Evolutionary conservation across 306 rosid species (phyloP).

Genomic region (Cucurbita moschata): DNA sequence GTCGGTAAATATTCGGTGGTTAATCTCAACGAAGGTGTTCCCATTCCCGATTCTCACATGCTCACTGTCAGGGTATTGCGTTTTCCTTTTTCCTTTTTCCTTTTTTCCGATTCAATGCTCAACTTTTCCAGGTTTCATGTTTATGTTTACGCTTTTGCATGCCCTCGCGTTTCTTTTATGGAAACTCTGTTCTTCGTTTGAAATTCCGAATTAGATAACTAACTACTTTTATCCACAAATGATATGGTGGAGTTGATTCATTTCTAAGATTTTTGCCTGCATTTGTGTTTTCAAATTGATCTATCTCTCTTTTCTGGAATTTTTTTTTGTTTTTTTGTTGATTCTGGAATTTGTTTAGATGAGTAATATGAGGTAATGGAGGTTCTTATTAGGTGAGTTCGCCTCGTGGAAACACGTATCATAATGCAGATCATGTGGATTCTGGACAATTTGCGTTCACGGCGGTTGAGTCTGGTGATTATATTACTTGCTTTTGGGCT

Average conservation of each 20-base stretch:
- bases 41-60: conserved; percentile 48
- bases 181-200: neutral
- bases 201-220: neutral
- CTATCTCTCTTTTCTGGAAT: neutral
- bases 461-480: conserved; percentile 64
- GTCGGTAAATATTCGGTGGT: conserved; percentile 59
- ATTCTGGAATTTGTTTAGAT: conserved; percentile 7
- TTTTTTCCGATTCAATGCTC: neutral
- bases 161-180: neutral
- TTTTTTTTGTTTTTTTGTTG: neutral
- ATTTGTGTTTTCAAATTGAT: neutral
- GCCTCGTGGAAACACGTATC: conserved; percentile 51
- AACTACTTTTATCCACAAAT: neutral
- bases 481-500: conserved; percentile 62
- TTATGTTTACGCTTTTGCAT: neutral
- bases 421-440: conserved; percentile 43
- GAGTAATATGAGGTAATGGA: conserved; percentile 18
- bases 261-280: neutral
- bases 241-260: neutral
- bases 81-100: neutral
- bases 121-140: too few relatives aligned
- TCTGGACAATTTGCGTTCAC: conserved; percentile 74
- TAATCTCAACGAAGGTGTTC: conserved; percentile 34
- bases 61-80: conserved; percentile 45
- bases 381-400: conserved; percentile 49